Evolutionary conservation across 2,329 filamentous ascomycete species (phyloP).

Genomic region (Tolypocladium tropicale): DNA sequence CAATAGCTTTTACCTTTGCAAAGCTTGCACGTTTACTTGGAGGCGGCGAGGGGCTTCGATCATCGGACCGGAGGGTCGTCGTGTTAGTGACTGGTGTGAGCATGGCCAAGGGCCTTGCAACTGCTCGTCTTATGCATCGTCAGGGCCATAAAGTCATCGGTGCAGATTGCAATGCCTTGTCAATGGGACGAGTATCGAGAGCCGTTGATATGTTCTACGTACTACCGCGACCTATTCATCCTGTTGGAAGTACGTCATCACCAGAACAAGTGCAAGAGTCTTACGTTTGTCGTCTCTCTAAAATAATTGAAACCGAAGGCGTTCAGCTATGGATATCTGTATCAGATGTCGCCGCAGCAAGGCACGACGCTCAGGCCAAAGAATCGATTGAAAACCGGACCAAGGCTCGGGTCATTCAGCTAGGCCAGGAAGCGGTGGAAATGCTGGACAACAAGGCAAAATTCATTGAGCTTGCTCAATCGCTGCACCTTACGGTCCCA

Average conservation of each 20-base stretch:
- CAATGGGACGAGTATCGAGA: neutral
- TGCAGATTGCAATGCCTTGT: neutral
- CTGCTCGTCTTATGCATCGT: neutral
- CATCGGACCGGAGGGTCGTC: neutral
- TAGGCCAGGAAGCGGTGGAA: neutral
- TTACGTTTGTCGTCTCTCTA: neutral
- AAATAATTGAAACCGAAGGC: neutral
- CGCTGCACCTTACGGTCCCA: neutral
- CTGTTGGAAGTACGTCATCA: neutral
- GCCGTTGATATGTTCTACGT: neutral
- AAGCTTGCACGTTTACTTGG: neutral
- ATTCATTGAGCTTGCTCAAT: neutral
- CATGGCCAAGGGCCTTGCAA: neutral
- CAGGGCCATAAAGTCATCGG: neutral
- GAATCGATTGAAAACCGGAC: neutral
- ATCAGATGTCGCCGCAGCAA: neutral
- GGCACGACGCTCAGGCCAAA: neutral
- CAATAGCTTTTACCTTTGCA: neutral
- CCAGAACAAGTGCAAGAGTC: neutral
- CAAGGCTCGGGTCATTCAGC: neutral
- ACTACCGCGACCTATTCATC: neutral
- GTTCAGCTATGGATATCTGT: neutral
- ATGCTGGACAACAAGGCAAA: neutral
- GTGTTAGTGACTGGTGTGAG: neutral
- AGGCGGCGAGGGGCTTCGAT: neutral